These are phyloP conservation scores for Neurospora intermedia DNA, from an alignment of 495 filamentous ascomycete genomes.

Conservation along the genomic window DNA sequence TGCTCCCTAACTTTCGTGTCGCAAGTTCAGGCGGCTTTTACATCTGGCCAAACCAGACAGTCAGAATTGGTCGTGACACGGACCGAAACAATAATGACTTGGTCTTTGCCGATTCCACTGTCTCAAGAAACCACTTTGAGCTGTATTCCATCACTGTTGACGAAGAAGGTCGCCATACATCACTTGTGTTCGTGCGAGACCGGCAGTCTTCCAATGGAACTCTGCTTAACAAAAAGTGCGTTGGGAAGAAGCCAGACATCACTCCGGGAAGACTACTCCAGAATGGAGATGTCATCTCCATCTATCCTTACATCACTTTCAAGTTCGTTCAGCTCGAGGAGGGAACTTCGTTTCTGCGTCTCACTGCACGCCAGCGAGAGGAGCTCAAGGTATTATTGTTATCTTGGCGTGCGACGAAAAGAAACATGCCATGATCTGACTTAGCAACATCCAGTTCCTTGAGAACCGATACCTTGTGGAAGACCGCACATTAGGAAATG, in stretches of 20 bases:
- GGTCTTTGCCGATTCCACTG: slow-evolving; percentile 27
- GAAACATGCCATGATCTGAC: not conserved
- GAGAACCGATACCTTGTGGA: slow-evolving; percentile 37
- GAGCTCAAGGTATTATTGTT: slow-evolving; percentile 16
- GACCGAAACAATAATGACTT: slow-evolving; percentile 25
- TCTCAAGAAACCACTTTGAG: slow-evolving; percentile 51
- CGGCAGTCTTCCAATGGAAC: slow-evolving; percentile 47
- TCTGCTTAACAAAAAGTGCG: slow-evolving; percentile 36
- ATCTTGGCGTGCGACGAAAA: not conserved
- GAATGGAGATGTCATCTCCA: slow-evolving; percentile 42
- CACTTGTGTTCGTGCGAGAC: slow-evolving; percentile 52
- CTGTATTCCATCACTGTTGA: slow-evolving; percentile 49
- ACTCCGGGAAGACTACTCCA: slow-evolving; percentile 39
- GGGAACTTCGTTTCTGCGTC: not conserved
- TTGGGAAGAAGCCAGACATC: slow-evolving; percentile 23
- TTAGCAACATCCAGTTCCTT: slow-evolving; percentile 30
- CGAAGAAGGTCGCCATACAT: slow-evolving; percentile 25
- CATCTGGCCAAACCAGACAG: slow-evolving; percentile 18
- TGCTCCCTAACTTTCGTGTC: not conserved
- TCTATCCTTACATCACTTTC: slow-evolving; percentile 28
- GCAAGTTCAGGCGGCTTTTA: slow-evolving; percentile 6
- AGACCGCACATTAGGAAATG: slow-evolving; percentile 61
- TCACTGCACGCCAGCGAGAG: slow-evolving; percentile 8
- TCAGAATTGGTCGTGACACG: slow-evolving; percentile 27
- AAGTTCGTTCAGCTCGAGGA: slow-evolving; percentile 15